Evolutionary conservation across 805 yeast species (phyloP).

Genomic region (Tetrapisispora iriomotensis): DNA sequence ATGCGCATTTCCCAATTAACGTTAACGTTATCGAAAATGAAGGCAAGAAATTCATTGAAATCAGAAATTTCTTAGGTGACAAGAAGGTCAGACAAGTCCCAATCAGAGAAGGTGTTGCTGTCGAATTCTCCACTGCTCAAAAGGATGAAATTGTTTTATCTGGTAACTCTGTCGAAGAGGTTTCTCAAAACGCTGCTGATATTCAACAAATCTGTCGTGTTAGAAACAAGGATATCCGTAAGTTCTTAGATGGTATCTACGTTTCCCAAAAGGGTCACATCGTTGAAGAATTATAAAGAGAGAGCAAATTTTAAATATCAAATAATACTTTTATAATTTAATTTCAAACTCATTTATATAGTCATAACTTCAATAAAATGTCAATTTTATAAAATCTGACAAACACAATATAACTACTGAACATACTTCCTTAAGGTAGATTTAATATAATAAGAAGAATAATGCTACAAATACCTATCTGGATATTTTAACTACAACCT

Average conservation of each 20-base stretch:
- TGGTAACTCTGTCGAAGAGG: constrained; percentile 63
- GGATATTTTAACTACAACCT: too few species aligned
- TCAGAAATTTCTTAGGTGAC: constrained; percentile 99
- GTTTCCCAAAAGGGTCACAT: constrained; percentile 92
- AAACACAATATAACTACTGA: neutral
- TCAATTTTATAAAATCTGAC: neutral
- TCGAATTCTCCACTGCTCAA: constrained; percentile 69
- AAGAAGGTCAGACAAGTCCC: constrained; percentile 87
- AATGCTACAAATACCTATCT: too few species aligned
- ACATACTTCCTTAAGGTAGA: too few species aligned
- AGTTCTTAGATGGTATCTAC: constrained; percentile 99
- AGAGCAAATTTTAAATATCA: too few species aligned
- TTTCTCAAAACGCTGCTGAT: constrained; percentile 97
- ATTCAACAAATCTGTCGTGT: constrained; percentile 96
- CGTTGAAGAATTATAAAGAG: constrained; percentile 47
- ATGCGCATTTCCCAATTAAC: constrained; percentile 99
- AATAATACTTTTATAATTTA: neutral
- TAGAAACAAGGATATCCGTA: constrained; percentile 99
- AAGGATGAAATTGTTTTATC: constrained; percentile 90
- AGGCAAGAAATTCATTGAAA: constrained; percentile 69
- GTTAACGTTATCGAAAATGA: constrained; percentile 83
- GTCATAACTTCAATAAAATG: neutral
- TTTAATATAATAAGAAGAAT: too few species aligned
- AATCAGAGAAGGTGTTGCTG: constrained; percentile 81
- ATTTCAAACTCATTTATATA: neutral